Base-by-base conservation (phyloP, 768 basidiomycete species). In the Mycena galopus region DNA sequence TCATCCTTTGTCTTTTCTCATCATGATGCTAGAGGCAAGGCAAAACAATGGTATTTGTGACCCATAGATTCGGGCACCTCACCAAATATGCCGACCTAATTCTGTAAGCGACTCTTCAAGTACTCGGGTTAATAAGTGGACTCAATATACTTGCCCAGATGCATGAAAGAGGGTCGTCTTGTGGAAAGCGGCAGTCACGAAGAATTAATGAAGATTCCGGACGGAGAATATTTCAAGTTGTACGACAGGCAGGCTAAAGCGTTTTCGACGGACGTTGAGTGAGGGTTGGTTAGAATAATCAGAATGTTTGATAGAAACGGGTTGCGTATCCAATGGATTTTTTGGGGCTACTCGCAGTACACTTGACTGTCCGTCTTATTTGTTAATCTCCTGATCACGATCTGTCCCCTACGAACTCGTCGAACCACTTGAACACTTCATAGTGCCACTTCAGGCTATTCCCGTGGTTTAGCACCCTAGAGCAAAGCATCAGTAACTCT, bases 391-490 rank as follows among this genome's bases (percentile, higher is more conserved):
- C 39, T 3, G n/a, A n/a, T n/a, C n/a, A n/a, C 59, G 37, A 27
- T 25, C 39, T 44, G 17, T 84, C 78, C 19, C 89, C 91, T 16
- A 92, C 85, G 76, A 87, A 94, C 77, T 90, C 81, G 67, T 93
- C 90, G 72, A 98, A 92, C 96, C 96, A 99, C 71, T 89, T 87
- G 83, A 99, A 93, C 16, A 99, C 93, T 80, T 99, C 97, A 74
- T 93, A 86, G 82, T 98, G 95, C 97, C 97, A 99, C 80, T 96
- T 96, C 80, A 97, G 83, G 78, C 94, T 93, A 76, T 95, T 95
- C 64, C 91, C 92, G 70, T 92, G 93, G 65, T 94, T 88, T 72
- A 94, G 76, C 29, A 95, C 95, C 96, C 73, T 74, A 25, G 3
- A 14, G 30, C 9, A 51, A 35, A 61, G 25, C 3, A 32, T 60